phyloP scores from a whole-genome alignment of 192 early-diverging fungal species.

The Backusella macrospora region DNA sequence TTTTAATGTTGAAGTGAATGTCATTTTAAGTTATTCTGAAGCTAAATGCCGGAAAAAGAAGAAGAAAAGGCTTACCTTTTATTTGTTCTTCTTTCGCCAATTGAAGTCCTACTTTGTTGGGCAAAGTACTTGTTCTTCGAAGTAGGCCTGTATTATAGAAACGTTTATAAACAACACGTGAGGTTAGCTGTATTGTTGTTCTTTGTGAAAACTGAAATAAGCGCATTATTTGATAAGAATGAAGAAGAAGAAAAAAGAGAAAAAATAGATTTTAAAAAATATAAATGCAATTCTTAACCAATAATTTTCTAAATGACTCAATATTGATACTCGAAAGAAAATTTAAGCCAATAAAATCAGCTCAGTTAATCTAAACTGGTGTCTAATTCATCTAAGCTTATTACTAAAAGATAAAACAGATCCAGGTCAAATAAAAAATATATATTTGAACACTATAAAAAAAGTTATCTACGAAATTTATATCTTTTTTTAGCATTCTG shows the following conservation, averaged over 20 bases:
- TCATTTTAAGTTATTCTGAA: background rate
- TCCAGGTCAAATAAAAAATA: no score
- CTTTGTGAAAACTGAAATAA: background rate
- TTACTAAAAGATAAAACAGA: no score
- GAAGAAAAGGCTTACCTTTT: background rate
- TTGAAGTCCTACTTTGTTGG: conserved; percentile 20
- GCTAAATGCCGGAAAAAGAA: background rate
- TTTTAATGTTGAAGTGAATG: background rate
- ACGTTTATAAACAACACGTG: background rate
- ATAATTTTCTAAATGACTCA: conserved; percentile 1
- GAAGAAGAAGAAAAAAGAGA: background rate
- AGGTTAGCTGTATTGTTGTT: background rate
- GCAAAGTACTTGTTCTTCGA: conserved; percentile 16
- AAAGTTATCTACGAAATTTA: no score
- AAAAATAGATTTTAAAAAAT: background rate
- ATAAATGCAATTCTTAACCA: background rate
- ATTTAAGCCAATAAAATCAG: conserved; percentile 6
- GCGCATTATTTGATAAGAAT: background rate
- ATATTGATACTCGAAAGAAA: background rate
- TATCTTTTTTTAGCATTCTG: no score
- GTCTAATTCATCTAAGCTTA: no score
- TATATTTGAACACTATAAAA: no score
- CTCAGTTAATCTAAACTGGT: no score
- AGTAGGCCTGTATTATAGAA: conserved; percentile 26
- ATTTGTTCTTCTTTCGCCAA: conserved; percentile 17